Percentiles rank a stretch among this genome's conserved stretches.
Evolutionary conservation across 495 filamentous ascomycete genomes (phyloP).

Genomic region (Annulohypoxylon stygium): DNA sequence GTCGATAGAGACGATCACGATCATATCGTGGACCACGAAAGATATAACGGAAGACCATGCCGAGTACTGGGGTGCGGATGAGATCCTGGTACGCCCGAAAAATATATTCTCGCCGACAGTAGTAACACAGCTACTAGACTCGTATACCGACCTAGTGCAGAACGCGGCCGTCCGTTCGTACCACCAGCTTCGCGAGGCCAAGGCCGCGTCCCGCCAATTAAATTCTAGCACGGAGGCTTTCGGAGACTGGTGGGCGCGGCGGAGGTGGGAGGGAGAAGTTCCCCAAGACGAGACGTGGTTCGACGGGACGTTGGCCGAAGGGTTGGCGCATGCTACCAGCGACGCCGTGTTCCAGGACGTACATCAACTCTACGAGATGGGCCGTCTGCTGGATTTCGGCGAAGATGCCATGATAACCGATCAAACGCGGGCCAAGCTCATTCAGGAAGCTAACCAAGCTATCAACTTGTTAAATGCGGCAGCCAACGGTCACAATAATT

Average conservation of each 20-base stretch:
- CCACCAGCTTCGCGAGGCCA: neutral
- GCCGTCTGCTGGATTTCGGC: neutral
- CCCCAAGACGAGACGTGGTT: conserved; percentile 8
- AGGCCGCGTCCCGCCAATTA: neutral
- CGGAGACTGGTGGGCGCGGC: conserved; percentile 17
- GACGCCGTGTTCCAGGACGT: neutral
- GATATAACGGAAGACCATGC: neutral
- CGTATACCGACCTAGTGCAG: conserved; percentile 7
- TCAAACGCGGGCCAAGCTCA: neutral
- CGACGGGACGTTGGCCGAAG: conserved; percentile 16
- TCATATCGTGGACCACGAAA: neutral
- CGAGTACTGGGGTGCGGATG: neutral
- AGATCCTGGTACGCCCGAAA: neutral
- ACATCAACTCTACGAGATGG: neutral
- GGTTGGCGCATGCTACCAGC: conserved; percentile 1
- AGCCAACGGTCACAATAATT: neutral
- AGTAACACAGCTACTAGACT: conserved; percentile 3
- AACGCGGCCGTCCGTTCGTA: conserved; percentile 8
- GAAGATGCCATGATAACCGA: neutral
- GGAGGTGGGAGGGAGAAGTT: neutral
- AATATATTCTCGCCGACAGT: neutral
- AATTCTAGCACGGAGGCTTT: neutral
- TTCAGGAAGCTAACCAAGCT: neutral
- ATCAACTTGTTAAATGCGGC: neutral
- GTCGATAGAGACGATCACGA: neutral